phyloP scores from a whole-genome alignment of 2,329 filamentous ascomycete species.

The Calonectria montana region DNA sequence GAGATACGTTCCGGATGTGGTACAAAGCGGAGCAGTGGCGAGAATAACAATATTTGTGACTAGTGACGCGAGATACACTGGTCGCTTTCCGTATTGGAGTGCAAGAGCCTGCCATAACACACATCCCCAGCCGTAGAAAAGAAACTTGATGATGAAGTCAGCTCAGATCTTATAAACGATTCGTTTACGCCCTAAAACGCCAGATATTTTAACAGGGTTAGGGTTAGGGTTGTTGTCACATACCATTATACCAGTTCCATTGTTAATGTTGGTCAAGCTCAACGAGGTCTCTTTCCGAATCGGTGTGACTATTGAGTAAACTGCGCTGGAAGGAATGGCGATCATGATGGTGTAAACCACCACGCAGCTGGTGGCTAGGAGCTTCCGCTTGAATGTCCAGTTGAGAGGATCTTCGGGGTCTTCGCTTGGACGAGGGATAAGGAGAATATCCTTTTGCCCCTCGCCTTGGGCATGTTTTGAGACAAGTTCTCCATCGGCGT shows the following conservation, averaged over 20 bases:
- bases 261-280: slow-evolving; percentile 43
- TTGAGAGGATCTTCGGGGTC: slow-evolving; percentile 44
- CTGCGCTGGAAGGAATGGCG: slow-evolving; percentile 38
- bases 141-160: slow-evolving; percentile 32
- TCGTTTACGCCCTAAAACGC: background rate
- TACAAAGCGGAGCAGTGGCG: slow-evolving; percentile 42
- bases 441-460: slow-evolving; percentile 32
- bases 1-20: slow-evolving; percentile 36
- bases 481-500: background rate
- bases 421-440: slow-evolving; percentile 37
- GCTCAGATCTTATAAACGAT: background rate
- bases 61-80: slow-evolving; percentile 45
- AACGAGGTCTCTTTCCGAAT: slow-evolving; percentile 37
- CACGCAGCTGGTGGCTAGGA: slow-evolving; percentile 35
- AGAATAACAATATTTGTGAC: slow-evolving; percentile 42
- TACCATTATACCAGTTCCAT: slow-evolving; percentile 45
- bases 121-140: slow-evolving; percentile 49
- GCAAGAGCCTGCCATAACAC: slow-evolving; percentile 48
- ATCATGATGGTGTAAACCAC: slow-evolving; percentile 38
- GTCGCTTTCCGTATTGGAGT: slow-evolving; percentile 46
- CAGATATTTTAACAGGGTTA: background rate
- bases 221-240: background rate
- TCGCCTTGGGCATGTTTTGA: background rate
- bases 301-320: slow-evolving; percentile 47
- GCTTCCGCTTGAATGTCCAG: slow-evolving; percentile 37